Evolutionary conservation across 208 protist genomes (phyloP), one percentile per base, ranked within the genome.

Genomic region (Leishmania arabica): DNA sequence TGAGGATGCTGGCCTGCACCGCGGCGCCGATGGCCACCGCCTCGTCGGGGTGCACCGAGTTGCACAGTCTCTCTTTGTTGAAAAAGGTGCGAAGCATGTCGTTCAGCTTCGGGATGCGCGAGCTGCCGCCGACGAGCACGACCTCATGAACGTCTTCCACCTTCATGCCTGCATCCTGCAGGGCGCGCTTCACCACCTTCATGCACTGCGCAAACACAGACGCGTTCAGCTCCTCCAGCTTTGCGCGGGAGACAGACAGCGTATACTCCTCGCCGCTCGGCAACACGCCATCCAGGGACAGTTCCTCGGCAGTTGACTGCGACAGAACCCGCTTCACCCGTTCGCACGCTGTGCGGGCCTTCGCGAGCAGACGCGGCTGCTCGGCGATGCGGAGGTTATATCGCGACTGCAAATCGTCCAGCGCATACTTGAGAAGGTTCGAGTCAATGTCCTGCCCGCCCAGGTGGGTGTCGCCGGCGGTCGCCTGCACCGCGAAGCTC

Each of bases 1-100:
- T 92, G 19, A 99, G 86, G 27, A 99, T 95, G 84, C 90, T 94
- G 27, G 96, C 99, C 92, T 99, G 99, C 77, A 99, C 99, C n/a
- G 99, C 99, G 21, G 99, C 99, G 56, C 99, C 99, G 47, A 99
- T 95, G 7, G 99, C 99, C 24, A 99, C 99, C 21, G 98, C 99
- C 90, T 99, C 99, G 84, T 99, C 95, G 0, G 95, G 93, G 81
- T 97, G 83, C 42, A 98, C 89, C 85, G 70, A 98, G 96, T 90
- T 99, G 99, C 87, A 99, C 92, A 89, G 92, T 88, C 77, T 82
- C 95, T 95, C 90, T 87, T 81, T 85, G 45, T 85, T 87, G 75
- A 98, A 97, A 64, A 90, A 68, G 15, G 94, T 77, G 76, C 84
- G 58, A 90, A 95, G 76, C 74, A 98, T 75, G 68, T 92, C 79